Base-by-base conservation (phyloP, 1,139 yeast species). In the Casaregolazyma suthepensis region DNA sequence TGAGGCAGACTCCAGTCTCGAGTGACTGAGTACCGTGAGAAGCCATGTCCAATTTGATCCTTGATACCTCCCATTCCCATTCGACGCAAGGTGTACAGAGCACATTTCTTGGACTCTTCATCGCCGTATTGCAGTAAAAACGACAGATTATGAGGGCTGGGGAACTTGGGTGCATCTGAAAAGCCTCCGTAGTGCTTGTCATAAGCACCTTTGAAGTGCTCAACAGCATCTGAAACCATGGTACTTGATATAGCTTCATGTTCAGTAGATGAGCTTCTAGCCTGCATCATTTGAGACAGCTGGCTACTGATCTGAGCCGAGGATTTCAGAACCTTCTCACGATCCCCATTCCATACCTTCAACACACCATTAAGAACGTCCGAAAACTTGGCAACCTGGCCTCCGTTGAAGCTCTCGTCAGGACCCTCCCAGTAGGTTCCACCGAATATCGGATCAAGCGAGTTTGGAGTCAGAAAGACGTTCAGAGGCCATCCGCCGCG, bases 401-500 rank as follows among this genome's bases (percentile, higher is more conserved):
- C 19, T 18, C 45, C 31, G 13, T 47, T 43, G 4, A 38, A 15
- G 38, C 61, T 57, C 10, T 55, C 55, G 3, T 59, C 66, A 1
- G 73, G 71, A 1, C 72, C 71, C 1, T 71, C 65, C 72, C 73
- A 71, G 56, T 69, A 72, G 9, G 72, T 70, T 9, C 75, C 75
- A 2, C 71, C 75, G 53, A 63, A 69, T 23, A 71, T 66, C 9
- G 75, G 75, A 45, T 64, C 64, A 43, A 68, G 62, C 0, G 68
- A 54, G 4, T 62, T 66, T 0, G 75, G 75, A 1, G 65, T 65
- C 51, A 72, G 59, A 53, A 72, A 70, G 5, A 68, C 72, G 54
- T 71, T 71, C 51, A 72, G 57, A 1, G 75, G 75, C 75, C 75
- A 72, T n/a, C 75, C 75, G 13, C 74, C 73, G 3, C 63, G 64